phyloP scores from a whole-genome alignment of 2,329 filamentous ascomycete species.

The Plectosphaerella sp. region DNA sequence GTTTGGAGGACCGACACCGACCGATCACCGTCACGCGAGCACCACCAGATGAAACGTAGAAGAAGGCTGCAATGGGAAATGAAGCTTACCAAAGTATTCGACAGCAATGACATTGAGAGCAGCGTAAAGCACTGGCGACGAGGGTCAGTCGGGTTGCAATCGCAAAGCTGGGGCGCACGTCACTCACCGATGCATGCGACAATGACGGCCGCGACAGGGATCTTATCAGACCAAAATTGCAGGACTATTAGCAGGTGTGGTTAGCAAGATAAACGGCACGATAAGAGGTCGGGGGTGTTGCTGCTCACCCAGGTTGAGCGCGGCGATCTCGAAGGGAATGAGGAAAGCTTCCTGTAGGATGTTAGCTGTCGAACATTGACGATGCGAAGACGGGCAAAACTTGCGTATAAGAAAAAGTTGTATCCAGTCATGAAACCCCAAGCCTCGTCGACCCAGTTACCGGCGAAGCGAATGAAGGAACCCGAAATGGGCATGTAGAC shows the following conservation, averaged over 20 bases:
- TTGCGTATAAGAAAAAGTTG: conserved; percentile 37
- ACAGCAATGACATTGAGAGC: conserved; percentile 23
- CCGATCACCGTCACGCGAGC: background rate
- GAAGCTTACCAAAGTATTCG: conserved; percentile 6
- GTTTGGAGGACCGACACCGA: background rate
- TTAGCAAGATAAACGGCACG: background rate
- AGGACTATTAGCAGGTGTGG: conserved; percentile 3
- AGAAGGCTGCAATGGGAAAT: background rate
- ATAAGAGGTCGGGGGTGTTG: conserved; percentile 23
- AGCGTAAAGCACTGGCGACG: conserved; percentile 11
- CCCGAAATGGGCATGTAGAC: conserved; percentile 58
- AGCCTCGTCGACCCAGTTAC: conserved; percentile 63
- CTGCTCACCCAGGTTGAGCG: conserved; percentile 24
- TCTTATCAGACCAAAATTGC: conserved; percentile 9
- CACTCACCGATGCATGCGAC: conserved; percentile 4
- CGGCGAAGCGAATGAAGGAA: conserved; percentile 60
- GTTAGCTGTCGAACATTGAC: background rate
- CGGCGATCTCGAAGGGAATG: conserved; percentile 38
- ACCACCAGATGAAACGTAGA: background rate
- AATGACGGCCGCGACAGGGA: conserved; percentile 8
- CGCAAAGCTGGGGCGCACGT: background rate
- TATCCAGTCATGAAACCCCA: conserved; percentile 50
- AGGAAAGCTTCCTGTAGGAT: conserved; percentile 28
- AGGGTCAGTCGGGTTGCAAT: background rate
- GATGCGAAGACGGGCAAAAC: background rate